Base-by-base conservation (phyloP, 2,329 filamentous ascomycete genomes). In the Macroventuria anomochaeta region DNA sequence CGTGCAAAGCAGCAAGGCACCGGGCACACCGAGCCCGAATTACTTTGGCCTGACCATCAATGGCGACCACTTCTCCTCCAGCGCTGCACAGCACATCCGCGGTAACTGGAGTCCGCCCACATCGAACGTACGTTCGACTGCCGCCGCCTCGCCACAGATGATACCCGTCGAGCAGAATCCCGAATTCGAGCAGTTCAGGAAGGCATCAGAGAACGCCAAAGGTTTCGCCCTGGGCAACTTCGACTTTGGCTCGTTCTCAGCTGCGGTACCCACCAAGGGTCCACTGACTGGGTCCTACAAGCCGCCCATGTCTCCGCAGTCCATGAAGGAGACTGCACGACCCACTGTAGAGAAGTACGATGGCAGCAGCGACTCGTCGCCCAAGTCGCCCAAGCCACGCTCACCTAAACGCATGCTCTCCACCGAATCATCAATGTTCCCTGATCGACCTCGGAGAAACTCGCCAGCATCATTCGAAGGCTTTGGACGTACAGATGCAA, bases 171-270 rank as follows among this genome's bases (percentile, higher is more conserved):
- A 93, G 65, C 85, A 88, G 28, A 92, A 93, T 65, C 84, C 89
- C 6, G 88, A 92, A n/a, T 93, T 89, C 59, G 90, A 93, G 70
- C 88, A 88, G 2, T 93, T 96, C 70, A 83, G 82, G 63, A 85
- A 82, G 59, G 88, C 91, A 67, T 73, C 73, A 13, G 89, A 93
- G 66, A 80, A 83, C 29, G 87, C 87, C 62, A 72, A 70, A 18
- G 77, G 75, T 46, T 79, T 75, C 50, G 67, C 78, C 5, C 60
- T 74, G 34, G 76, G 75, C 23, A 74, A 66, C 17, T 70, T 80
- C 51, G 72, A 74, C 41, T 79, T 80, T 67, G 74, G 70, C 18
- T 69, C 74, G 49, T 64, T 62, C 25, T 60, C 63, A 21, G 68
- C 72, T 8, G 59, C 69, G 2, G 48, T 61, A 36, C 43, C 69